phyloP scores from a whole-genome alignment of 1,139 yeast species.

The Groenewaldozyma auringiensis region DNA sequence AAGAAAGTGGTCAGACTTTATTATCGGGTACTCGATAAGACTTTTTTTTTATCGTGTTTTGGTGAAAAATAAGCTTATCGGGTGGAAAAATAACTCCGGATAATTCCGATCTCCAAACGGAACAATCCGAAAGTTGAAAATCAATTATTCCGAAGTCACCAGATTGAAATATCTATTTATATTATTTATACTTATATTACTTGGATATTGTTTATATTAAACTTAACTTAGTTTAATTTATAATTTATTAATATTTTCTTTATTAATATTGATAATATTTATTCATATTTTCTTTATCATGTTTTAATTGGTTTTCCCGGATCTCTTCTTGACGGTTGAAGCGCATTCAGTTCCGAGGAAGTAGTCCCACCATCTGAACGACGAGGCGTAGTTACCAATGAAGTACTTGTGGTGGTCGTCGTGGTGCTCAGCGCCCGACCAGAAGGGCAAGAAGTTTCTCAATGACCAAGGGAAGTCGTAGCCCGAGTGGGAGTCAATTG shows the following conservation, averaged over 20 bases:
- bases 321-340: conserved; percentile 17
- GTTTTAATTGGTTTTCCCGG: conserved; percentile 1
- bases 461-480: conserved; percentile 96
- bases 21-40: no score
- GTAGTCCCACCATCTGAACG: conserved; percentile 92
- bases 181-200: no score
- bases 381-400: conserved; percentile 84
- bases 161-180: no score
- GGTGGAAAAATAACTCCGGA: no score
- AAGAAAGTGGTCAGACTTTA: no score
- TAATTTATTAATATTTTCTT: neutral
- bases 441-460: conserved; percentile 79
- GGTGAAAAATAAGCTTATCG: no score
- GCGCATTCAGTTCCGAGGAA: conserved; percentile 70
- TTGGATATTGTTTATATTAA: no score
- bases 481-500: conserved; percentile 94
- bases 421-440: conserved; percentile 99
- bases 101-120: no score
- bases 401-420: conserved; percentile 94
- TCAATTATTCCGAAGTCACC: no score
- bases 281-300: no score
- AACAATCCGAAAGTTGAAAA: no score
- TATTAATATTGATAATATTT: neutral
- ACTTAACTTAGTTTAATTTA: neutral
- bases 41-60: no score